phyloP scores from a whole-genome alignment of 1,139 yeast species.

The Pichia sp. region DNA sequence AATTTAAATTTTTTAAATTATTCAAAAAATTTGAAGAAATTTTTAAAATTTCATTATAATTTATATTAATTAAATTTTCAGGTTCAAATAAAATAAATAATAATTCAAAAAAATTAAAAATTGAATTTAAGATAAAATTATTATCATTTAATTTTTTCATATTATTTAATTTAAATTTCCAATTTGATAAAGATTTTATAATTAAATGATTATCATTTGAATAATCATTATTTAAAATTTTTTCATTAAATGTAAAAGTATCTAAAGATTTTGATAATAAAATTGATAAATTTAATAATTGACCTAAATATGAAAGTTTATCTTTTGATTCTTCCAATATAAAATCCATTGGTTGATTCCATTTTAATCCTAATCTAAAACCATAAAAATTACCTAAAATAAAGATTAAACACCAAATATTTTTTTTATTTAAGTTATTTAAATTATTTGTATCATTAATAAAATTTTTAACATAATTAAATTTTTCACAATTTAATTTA shows the following conservation, averaged over 20 bases:
- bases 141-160: constrained; percentile 1
- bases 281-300: constrained; percentile 17
- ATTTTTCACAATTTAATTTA: constrained; percentile 18
- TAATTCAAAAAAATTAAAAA: constrained; percentile 16
- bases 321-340: constrained; percentile 16
- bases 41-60: constrained; percentile 5
- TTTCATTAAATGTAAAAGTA: constrained; percentile 19
- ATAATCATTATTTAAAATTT: constrained; percentile 8
- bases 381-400: constrained; percentile 25
- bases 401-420: constrained; percentile 23
- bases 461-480: constrained; percentile 18
- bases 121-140: constrained; percentile 5
- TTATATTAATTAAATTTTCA: not conserved
- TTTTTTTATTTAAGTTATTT: constrained; percentile 14
- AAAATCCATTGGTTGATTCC: constrained; percentile 20
- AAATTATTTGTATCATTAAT: constrained; percentile 14
- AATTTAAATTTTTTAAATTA: constrained; percentile 6
- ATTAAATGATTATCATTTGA: constrained; percentile 14
- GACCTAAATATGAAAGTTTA: constrained; percentile 17
- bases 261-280: constrained; percentile 20
- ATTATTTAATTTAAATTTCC: constrained; percentile 20
- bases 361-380: constrained; percentile 23
- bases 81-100: constrained; percentile 20
- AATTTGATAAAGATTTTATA: constrained; percentile 20
- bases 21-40: constrained; percentile 3